phyloP scores from a whole-genome alignment of 176 grass and related monocot species.

The Oryza glaberrima region DNA sequence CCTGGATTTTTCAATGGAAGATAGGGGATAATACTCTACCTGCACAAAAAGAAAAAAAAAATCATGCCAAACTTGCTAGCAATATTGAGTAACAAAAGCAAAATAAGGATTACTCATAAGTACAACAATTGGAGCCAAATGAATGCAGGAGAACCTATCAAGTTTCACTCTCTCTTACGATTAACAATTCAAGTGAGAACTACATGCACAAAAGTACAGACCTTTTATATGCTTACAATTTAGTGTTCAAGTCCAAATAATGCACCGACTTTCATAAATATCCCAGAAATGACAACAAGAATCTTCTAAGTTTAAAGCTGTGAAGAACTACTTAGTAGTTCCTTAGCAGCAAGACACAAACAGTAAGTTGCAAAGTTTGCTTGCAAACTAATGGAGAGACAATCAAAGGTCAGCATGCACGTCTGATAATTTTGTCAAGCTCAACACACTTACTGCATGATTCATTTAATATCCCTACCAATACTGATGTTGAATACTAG shows the following conservation, averaged over 20 bases:
- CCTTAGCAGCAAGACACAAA: neutral
- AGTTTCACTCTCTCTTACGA: neutral
- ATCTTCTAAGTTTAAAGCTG: neutral
- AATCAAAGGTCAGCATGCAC: neutral
- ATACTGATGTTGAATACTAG: neutral
- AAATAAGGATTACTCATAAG: neutral
- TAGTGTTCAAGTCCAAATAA: constrained; percentile 9
- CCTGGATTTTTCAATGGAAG: constrained; percentile 85
- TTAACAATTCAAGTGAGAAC: neutral
- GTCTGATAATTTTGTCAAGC: constrained; percentile 11
- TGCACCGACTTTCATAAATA: neutral
- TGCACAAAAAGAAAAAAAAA: constrained; percentile 40
- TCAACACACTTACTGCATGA: neutral
- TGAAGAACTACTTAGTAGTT: neutral
- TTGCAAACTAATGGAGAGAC: neutral
- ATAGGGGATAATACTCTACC: constrained; percentile 88
- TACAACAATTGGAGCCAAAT: neutral
- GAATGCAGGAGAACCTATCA: neutral
- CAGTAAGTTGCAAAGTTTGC: neutral
- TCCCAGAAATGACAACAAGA: constrained; percentile 1
- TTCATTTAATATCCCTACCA: neutral
- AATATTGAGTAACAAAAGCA: constrained; percentile 7
- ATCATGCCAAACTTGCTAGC: neutral
- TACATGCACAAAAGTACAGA: neutral
- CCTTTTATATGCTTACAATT: neutral